Conservation (phyloP, 108 stramenopile genomes). For the Skeletonema grethae region DNA sequence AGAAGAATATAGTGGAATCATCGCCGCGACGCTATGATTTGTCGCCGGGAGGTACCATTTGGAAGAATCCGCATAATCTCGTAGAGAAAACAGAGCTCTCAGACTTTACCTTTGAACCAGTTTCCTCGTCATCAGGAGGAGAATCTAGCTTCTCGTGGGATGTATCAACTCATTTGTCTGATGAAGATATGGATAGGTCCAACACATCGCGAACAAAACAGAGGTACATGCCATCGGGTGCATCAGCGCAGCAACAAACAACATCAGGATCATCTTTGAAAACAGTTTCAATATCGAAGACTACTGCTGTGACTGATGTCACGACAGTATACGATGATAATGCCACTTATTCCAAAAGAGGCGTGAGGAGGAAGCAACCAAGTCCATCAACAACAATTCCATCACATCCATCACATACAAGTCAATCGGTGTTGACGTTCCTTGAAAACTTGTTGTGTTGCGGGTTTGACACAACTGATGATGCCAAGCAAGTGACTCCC, state of each 20-base stretch:
- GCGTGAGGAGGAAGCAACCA: not conserved
- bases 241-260: not conserved
- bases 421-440: not conserved
- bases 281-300: not conserved
- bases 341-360: not conserved
- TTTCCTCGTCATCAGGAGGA: not conserved
- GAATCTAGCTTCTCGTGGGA: not conserved
- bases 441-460: constrained; percentile 1
- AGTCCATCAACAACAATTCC: not conserved
- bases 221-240: not conserved
- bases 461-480: constrained; percentile 5
- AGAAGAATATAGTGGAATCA: not conserved
- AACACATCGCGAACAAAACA: not conserved
- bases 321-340: not conserved
- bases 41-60: not conserved
- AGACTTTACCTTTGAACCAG: not conserved
- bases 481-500: not conserved
- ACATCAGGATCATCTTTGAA: not conserved
- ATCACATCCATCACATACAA: not conserved
- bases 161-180: not conserved
- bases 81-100: not conserved
- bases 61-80: not conserved
- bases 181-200: not conserved
- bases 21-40: not conserved
- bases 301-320: not conserved